Conservation (phyloP, 495 filamentous ascomycete genomes). For the Trypethelium eluteriae region DNA sequence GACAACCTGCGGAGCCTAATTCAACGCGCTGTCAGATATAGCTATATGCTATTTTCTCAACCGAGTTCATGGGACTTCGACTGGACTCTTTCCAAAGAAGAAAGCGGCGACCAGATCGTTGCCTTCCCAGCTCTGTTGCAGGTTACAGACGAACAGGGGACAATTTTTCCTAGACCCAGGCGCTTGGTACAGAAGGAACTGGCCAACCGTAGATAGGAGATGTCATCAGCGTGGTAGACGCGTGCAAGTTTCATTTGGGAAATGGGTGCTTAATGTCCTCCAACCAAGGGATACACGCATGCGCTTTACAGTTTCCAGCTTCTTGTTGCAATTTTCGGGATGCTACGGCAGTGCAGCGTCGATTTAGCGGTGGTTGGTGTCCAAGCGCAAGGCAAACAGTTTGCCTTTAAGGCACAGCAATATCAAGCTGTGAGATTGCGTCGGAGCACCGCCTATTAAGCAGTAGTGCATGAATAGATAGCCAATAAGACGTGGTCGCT, state of each 20-base stretch:
- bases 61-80: conserved; percentile 32
- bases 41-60: conserved; percentile 36
- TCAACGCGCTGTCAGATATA: conserved; percentile 33
- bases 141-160: conserved; percentile 28
- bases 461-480: neutral
- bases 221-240: neutral
- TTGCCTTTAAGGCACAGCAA: neutral
- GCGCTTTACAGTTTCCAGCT: neutral
- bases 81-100: conserved; percentile 20
- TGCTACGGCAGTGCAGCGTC: neutral
- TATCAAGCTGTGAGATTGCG: neutral
- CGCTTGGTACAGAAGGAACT: conserved; percentile 30
- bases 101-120: conserved; percentile 26
- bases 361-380: neutral
- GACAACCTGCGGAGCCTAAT: conserved; percentile 35
- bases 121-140: conserved; percentile 35
- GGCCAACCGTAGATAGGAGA: conserved; percentile 9
- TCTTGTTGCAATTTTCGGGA: neutral
- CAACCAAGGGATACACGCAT: neutral
- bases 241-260: neutral
- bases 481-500: neutral
- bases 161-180: conserved; percentile 19
- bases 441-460: neutral
- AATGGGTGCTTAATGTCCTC: neutral
- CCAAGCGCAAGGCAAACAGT: neutral